Percentiles rank a stretch among this genome's conserved stretches.
Conservation (phyloP, 116 monocot genomes). For the Zostera marina region DNA sequence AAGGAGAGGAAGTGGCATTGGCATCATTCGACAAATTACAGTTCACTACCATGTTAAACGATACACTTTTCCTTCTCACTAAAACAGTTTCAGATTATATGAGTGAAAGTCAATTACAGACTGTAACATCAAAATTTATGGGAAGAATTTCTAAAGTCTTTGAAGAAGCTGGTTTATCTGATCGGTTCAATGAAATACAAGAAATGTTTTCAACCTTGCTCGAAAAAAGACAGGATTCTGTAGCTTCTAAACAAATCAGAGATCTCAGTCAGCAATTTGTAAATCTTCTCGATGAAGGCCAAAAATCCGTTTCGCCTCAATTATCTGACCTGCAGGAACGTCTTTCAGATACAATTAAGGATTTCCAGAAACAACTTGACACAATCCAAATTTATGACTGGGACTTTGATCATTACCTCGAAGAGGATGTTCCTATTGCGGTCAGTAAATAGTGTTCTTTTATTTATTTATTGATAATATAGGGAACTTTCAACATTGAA, state of each 20-base stretch:
- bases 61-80: constrained; percentile 44
- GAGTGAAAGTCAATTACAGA: constrained; percentile 60
- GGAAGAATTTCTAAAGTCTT: constrained; percentile 81
- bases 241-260: constrained; percentile 55
- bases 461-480: too few relatives aligned
- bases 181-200: constrained; percentile 72
- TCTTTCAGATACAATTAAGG: constrained; percentile 61
- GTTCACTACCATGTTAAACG: constrained; percentile 45
- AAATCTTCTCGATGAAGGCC: constrained; percentile 67
- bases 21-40: constrained; percentile 38
- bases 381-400: constrained; percentile 74
- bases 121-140: constrained; percentile 54
- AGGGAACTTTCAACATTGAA: too few relatives aligned
- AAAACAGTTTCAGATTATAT: constrained; percentile 77
- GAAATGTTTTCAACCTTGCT: constrained; percentile 52
- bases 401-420: constrained; percentile 97
- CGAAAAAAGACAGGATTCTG: constrained; percentile 65
- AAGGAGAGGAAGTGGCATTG: background rate
- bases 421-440: constrained; percentile 96
- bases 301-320: constrained; percentile 79
- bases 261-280: constrained; percentile 72
- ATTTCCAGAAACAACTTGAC: constrained; percentile 90
- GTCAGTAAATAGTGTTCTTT: constrained; percentile 41
- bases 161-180: constrained; percentile 61
- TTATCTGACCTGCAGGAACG: constrained; percentile 72